phyloP scores from a whole-genome alignment of 148 eudicot species.

The Camellia japonica region DNA sequence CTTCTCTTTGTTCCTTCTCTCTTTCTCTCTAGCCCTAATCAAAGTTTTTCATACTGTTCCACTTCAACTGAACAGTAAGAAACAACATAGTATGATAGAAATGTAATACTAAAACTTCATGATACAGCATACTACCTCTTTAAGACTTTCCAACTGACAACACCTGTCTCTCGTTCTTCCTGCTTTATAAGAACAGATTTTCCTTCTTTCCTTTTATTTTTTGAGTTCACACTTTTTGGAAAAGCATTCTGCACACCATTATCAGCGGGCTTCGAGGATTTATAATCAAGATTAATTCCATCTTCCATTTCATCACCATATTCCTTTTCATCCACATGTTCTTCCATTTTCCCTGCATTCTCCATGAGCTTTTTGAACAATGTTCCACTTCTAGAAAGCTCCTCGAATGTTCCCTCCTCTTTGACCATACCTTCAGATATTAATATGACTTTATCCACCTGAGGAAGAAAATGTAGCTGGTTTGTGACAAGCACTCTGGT shows the following conservation, averaged over 20 bases:
- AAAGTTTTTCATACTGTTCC: too few relatives aligned
- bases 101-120: too few relatives aligned
- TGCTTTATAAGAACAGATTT: slow-evolving; percentile 58
- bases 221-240: slow-evolving; percentile 23
- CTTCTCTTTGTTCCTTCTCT: too few relatives aligned
- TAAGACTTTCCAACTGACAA: slow-evolving; percentile 57
- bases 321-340: slow-evolving; percentile 38
- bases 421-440: slow-evolving; percentile 56
- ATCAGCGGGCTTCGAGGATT: slow-evolving; percentile 20
- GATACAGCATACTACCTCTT: slow-evolving; percentile 29
- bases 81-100: background rate
- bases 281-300: slow-evolving; percentile 4
- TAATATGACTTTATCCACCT: slow-evolving; percentile 52
- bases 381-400: slow-evolving; percentile 48
- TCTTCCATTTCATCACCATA: slow-evolving; percentile 34
- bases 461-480: slow-evolving; percentile 68
- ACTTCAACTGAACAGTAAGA: too few relatives aligned
- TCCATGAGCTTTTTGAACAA: slow-evolving; percentile 57
- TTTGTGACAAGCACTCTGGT: slow-evolving; percentile 67
- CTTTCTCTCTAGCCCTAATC: too few relatives aligned
- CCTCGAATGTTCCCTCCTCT: slow-evolving; percentile 66
- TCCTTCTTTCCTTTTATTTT: slow-evolving; percentile 29
- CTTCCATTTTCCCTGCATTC: slow-evolving; percentile 61
- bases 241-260: slow-evolving; percentile 16
- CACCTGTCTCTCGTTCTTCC: slow-evolving; percentile 61